Base-by-base conservation (phyloP, 2,329 filamentous ascomycete genomes). In the Penicillium olsonii region DNA sequence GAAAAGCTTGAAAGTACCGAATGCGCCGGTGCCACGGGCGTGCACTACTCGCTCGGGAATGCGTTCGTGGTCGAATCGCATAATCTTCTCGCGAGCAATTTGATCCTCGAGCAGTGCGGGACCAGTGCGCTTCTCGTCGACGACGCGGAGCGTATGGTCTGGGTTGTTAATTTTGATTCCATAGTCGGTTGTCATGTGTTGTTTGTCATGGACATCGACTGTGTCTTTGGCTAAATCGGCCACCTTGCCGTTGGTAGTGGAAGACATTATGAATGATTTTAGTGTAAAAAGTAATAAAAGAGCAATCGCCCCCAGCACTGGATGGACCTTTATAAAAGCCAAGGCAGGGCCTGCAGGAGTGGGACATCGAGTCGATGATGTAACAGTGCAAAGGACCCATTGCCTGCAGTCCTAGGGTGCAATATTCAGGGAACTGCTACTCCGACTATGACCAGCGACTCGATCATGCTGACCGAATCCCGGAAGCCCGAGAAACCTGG, bases 121-220 rank as follows among this genome's bases (percentile, higher is more conserved):
- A 0, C 89, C 89, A 2, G 78, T 84, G 47, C 83, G 75, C 39
- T 88, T 79, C 3, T 84, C 77, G 29, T 74, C 84, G 20, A 75
- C 79, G 5, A 86, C 78, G 44, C 81, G 83, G 45, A 95, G 75
- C 89, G 88, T 94, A 65, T 91, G 80, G 63, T 95, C 90, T 1
- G 86, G 85, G 61, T 87, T 87, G 35, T 76, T 74, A 62, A 90
- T 80, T 69, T 86, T 89, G 22, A 87, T 83, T 18, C 90, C 90
- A 71, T 80, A 89, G 63, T 95, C 90, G 41, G 85, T 87, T 0
- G 89, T 92, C 57, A 91, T 82, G 33, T 81, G 78, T 26, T 79
- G 75, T 31, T 82, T 78, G 42, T 79, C 70, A 37, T 80, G 72
- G 2, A 83, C 77, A 63, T 89, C 78, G 46, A 83, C 79, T 3